Conservation (phyloP, 306 rosid genomes). For the Carpinus fangiana region DNA sequence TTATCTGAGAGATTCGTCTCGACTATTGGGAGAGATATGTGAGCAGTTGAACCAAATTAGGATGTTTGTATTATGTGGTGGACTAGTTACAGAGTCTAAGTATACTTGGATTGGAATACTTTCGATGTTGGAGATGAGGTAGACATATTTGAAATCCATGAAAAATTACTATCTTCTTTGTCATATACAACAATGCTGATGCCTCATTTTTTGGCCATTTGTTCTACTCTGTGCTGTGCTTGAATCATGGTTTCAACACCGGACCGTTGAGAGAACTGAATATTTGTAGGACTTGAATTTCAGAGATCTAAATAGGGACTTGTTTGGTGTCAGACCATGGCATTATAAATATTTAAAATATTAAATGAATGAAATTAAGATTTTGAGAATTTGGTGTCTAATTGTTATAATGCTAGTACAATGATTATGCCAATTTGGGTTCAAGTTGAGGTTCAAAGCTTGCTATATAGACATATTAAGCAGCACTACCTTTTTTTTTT, state of each 20-base stretch:
- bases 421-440: not conserved
- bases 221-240: not conserved
- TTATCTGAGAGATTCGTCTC: not conserved
- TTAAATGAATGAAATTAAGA: not conserved
- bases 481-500: too few relatives aligned
- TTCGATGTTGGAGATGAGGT: not conserved
- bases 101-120: not conserved
- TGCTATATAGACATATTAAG: too few relatives aligned
- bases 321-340: not conserved
- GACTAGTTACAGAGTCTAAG: not conserved
- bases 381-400: not conserved
- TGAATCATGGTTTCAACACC: not conserved
- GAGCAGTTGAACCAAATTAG: not conserved
- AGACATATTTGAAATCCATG: not conserved
- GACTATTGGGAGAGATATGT: not conserved
- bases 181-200: not conserved
- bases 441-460: not conserved
- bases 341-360: not conserved
- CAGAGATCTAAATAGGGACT: not conserved
- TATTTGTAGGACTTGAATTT: not conserved
- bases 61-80: conserved; percentile 1
- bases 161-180: not conserved
- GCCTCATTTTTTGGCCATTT: not conserved
- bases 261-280: not conserved
- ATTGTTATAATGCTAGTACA: not conserved